phyloP scores from a whole-genome alignment of 1,139 yeast species.

The Taphrina sp. region DNA sequence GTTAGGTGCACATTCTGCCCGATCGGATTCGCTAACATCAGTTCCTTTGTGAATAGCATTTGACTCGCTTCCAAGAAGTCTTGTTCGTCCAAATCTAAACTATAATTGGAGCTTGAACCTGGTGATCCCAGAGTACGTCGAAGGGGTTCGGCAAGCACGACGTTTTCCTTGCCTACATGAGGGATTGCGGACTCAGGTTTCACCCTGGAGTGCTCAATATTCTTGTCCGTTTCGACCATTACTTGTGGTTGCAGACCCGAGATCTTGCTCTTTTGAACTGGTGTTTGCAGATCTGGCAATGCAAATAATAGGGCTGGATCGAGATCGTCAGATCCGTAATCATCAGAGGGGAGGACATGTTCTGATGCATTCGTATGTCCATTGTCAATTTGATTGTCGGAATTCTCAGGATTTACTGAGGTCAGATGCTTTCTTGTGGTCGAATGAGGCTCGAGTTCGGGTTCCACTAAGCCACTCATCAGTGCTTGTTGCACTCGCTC shows the following conservation, averaged over 20 bases:
- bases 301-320: slow-evolving; percentile 1
- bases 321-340: slow-evolving; percentile 12
- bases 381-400: background rate
- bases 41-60: background rate
- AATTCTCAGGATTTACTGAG: background rate
- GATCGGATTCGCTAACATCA: background rate
- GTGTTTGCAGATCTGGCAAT: slow-evolving; percentile 7
- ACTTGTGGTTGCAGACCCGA: too few relatives aligned
- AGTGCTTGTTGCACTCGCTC: slow-evolving; percentile 20
- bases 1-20: background rate
- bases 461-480: slow-evolving; percentile 1
- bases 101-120: slow-evolving; percentile 9
- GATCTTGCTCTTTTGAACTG: slow-evolving; percentile 1
- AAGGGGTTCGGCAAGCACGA: background rate
- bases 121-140: background rate
- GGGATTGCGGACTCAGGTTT: background rate
- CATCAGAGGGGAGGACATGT: slow-evolving; percentile 1
- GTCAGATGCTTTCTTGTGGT: background rate
- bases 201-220: too few relatives aligned
- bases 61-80: background rate
- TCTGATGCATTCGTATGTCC: background rate
- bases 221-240: background rate
- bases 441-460: too few relatives aligned
- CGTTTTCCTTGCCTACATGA: background rate
- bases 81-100: slow-evolving; percentile 10